A percentile compares a stretch with the other conserved stretches of the same genome.
Evolutionary conservation across 1,139 yeast genomes (phyloP).

Genomic region (Keqinozyma sinolaborantium): DNA sequence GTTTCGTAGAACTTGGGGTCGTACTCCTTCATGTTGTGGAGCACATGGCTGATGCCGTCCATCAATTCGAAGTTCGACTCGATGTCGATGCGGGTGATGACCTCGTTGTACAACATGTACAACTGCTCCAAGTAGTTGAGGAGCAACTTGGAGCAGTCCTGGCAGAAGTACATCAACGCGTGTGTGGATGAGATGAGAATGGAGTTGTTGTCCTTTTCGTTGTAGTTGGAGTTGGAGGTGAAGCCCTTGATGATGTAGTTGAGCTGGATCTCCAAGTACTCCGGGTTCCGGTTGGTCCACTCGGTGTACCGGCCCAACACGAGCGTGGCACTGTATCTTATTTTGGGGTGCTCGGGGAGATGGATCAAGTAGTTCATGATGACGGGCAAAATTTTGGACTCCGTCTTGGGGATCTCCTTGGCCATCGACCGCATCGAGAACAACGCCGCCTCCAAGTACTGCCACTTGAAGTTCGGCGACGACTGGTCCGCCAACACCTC

Average conservation of each 20-base stretch:
- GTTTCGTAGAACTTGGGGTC: conserved; percentile 26
- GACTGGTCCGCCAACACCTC: conserved; percentile 28
- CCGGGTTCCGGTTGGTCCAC: conserved; percentile 89
- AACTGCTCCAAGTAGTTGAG: conserved; percentile 74
- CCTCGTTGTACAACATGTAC: conserved; percentile 67
- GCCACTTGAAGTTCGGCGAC: conserved; percentile 57
- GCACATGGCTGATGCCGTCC: conserved; percentile 87
- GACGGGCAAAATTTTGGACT: conserved; percentile 68
- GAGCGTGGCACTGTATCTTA: conserved; percentile 88
- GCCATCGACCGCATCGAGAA: conserved; percentile 95
- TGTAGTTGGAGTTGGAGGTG: conserved; percentile 8
- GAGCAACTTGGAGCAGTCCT: conserved; percentile 75
- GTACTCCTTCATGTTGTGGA: conserved; percentile 48
- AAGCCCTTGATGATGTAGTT: conserved; percentile 84
- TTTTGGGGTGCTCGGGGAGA: conserved; percentile 82
- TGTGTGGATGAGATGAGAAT: conserved; percentile 86
- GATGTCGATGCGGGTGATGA: conserved; percentile 54
- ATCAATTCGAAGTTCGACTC: conserved; percentile 76
- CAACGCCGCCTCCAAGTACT: conserved; percentile 82
- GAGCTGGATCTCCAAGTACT: conserved; percentile 76
- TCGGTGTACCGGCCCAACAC: conserved; percentile 92
- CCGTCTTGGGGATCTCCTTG: conserved; percentile 72
- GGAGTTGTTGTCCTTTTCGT: conserved; percentile 31
- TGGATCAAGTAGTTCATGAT: conserved; percentile 68
- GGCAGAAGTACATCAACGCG: conserved; percentile 92